Evolutionary conservation across 306 rosid species (phyloP).

Genomic region (Senna tora): DNA sequence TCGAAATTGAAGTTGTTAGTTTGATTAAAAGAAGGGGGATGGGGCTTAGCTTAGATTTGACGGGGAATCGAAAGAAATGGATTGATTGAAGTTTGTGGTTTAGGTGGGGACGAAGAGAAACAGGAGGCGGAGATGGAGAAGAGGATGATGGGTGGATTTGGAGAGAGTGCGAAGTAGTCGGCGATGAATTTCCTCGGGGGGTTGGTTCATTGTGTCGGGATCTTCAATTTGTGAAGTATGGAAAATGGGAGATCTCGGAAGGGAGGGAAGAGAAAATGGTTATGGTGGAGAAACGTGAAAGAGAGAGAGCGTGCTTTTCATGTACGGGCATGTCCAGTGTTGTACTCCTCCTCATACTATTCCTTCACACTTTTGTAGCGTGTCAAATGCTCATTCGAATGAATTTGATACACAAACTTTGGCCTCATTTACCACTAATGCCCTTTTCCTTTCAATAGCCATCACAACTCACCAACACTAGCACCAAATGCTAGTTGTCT

Average conservation of each 20-base stretch:
- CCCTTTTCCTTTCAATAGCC: not conserved
- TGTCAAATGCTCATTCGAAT: conserved; percentile 4
- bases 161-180: conserved; percentile 38
- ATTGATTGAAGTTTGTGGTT: conserved; percentile 16
- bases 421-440: not conserved
- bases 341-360: conserved; percentile 3
- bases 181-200: conserved; percentile 7
- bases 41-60: not conserved
- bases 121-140: conserved; percentile 51
- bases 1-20: not conserved
- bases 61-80: not conserved
- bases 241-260: not conserved
- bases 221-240: not conserved
- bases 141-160: conserved; percentile 48
- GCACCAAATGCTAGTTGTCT: no score
- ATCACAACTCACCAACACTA: no score
- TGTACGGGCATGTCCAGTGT: conserved; percentile 43
- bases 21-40: not conserved
- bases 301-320: not conserved
- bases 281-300: not conserved
- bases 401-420: not conserved
- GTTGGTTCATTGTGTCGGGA: conserved; percentile 38
- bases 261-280: not conserved
- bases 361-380: not conserved
- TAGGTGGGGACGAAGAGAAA: conserved; percentile 60